phyloP scores from a whole-genome alignment of 1,284 basidiomycete species.

The Binderoboletus segoi region DNA sequence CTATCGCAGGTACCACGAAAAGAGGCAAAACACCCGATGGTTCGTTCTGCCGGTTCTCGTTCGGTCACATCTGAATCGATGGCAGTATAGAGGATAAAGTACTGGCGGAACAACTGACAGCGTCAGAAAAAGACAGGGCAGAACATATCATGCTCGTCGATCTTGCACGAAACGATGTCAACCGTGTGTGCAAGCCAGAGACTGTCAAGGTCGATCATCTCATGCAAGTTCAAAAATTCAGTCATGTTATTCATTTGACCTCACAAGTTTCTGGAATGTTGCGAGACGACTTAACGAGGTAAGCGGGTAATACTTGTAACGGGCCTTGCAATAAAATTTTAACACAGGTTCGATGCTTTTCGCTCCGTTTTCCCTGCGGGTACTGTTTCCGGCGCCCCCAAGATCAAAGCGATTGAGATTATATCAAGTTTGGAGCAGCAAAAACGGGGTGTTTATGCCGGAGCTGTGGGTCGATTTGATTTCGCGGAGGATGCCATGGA shows the following conservation, averaged over 20 bases:
- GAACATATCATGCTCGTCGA: conserved; percentile 99
- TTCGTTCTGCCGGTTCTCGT: conserved; percentile 38
- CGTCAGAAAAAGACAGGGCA: conserved; percentile 93
- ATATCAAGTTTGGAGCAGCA: conserved; percentile 88
- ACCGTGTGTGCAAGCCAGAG: conserved; percentile 92
- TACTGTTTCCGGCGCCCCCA: conserved; percentile 98
- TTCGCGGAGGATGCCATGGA: conserved; percentile 96
- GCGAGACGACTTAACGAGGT: conserved; percentile 85
- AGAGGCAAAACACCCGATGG: conserved; percentile 86
- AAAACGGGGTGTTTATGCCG: conserved; percentile 93
- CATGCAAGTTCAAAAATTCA: conserved; percentile 95
- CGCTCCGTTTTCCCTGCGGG: conserved; percentile 99
- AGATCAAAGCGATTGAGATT: conserved; percentile 98
- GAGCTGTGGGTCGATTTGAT: conserved; percentile 96
- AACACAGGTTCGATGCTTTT: conserved; percentile 91
- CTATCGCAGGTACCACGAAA: conserved; percentile 94
- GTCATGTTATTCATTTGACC: conserved; percentile 97
- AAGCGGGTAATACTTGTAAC: not conserved
- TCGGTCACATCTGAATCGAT: conserved; percentile 9
- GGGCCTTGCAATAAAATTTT: not conserved
- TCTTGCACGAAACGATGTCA: conserved; percentile 98
- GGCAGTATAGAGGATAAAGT: conserved; percentile 76
- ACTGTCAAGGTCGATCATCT: conserved; percentile 97
- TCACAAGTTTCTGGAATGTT: conserved; percentile 92
- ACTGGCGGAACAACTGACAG: conserved; percentile 74